Base-by-base conservation (phyloP, 257 asterid species). In the Verbena officinalis region DNA sequence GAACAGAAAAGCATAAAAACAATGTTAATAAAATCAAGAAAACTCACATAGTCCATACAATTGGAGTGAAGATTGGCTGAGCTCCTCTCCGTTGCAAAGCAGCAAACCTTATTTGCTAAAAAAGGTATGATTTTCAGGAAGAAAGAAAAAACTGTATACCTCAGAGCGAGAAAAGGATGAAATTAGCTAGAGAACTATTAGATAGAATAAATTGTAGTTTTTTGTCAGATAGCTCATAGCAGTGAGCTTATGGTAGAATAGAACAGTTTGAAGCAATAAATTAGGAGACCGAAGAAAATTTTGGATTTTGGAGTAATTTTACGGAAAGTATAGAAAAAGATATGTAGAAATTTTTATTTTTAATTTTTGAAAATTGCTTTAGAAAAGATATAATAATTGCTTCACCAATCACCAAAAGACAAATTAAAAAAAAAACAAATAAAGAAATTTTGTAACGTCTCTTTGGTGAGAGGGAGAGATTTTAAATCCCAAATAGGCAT, bases 361-460 rank as follows among this genome's bases (percentile, higher is more conserved):
- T 73, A 19, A 12, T 16, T 38, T 58, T 45, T 68, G 36, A 55
- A 34, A 44, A 39, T 21, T 20, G 4, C 46, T 71, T 64, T 16
- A 51, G 51, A 33, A 27, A 75, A 9, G 4, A 13, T 39, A 75
- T 58, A 23, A 54, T 64, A 48, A 67, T 60, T 51, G 65, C 43
- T 10, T 34, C 40, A 36, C 40, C 11, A 7, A n/a, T n/a, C n/a
- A n/a, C n/a, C n/a, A n/a, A n/a, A n/a, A n/a, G n/a, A n/a, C n/a
- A n/a, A n/a, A n/a, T n/a, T n/a, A n/a, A 50, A 56, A 70, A 81
- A 77, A 44, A 85, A 79, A 72, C 74, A 69, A 67, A 72, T 73
- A 87, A 78, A 76, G 7, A 9, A 36, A 12, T 64, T 44, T 43
- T 39, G 73, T 65, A 87, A 88, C 96, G 96, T 85, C 93, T 88